Base-by-base conservation (phyloP, 371 early-diverging fungal genomes). In the Mortierella sp. region DNA sequence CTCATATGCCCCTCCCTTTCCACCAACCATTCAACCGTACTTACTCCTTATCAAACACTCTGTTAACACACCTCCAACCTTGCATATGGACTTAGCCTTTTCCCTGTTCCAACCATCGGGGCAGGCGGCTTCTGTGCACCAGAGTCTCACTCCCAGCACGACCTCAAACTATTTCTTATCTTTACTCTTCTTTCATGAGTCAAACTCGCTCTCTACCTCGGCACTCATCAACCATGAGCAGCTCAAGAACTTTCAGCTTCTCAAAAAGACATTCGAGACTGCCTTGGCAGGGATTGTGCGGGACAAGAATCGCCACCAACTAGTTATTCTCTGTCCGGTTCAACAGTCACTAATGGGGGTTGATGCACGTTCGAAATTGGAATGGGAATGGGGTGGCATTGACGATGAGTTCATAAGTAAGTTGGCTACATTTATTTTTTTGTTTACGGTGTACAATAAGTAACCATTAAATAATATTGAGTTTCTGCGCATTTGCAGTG, bases 361-460 rank as follows among this genome's bases (percentile, higher is more conserved):
- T 23, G 55, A 77, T 53, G 61, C 60, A 9, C 55, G 68, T 45
- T 72, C 69, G 4, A 67, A 67, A 2, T 37, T 68, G 22, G 78
- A 77, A 62, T 77, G 78, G 78, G 78, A 77, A 61, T 77, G 78
- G 78, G 78, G 78, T 19, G 78, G 78, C 29, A 77, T 77, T n/a
- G 78, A 77, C 31, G 78, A 77, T n/a, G 78, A 77, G 22, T 77
- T 77, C 49, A 64, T 77, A 8, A 47, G 78, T 77, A 69, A 17
- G 78, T 34, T 32, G 19, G 12, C 17, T 57, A 22, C 35, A 22
- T 12, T 56, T 32, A 15, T n/a, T 57, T 23, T 29, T 31, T 19
- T 57, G 19, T 54, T 28, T n/a, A 13, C n/a, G n/a, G n/a, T n/a
- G n/a, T n/a, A n/a, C n/a, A n/a, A n/a, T n/a, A n/a, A n/a, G 13